These are phyloP conservation scores for Leptographium wingfieldii DNA, from an alignment of 2,329 filamentous ascomycete species.

Conservation along the genomic window DNA sequence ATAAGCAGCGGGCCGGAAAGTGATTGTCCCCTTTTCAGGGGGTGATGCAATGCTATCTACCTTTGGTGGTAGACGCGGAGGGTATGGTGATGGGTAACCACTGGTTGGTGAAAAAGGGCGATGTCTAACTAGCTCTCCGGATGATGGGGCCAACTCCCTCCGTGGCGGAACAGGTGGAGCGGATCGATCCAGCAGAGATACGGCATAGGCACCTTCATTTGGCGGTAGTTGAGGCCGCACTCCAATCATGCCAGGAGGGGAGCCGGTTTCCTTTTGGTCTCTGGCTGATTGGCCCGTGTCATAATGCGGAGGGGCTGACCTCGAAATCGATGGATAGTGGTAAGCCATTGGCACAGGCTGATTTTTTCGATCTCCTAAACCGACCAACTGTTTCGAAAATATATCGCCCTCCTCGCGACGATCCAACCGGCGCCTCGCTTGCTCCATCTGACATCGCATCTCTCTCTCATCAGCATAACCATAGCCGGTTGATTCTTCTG, in stretches of 20 bases:
- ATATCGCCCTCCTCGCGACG: conserved; percentile 16
- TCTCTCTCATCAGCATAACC: neutral
- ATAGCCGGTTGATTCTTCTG: neutral
- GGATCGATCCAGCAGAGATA: neutral
- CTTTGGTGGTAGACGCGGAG: conserved; percentile 17
- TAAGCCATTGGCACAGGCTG: conserved; percentile 22
- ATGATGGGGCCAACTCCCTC: neutral
- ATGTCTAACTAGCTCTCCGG: conserved; percentile 1
- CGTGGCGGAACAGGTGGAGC: conserved; percentile 2
- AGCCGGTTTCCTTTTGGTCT: neutral
- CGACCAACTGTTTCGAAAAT: conserved; percentile 1
- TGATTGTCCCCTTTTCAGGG: conserved; percentile 44
- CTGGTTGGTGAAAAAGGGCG: neutral
- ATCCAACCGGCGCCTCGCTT: conserved; percentile 34
- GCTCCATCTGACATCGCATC: conserved; percentile 40
- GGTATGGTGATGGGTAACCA: neutral
- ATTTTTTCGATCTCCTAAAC: conserved; percentile 14
- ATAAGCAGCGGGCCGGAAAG: conserved; percentile 74
- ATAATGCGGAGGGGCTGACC: conserved; percentile 35
- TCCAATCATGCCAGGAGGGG: neutral
- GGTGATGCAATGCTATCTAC: neutral
- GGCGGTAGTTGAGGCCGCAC: conserved; percentile 22
- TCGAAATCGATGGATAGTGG: conserved; percentile 44
- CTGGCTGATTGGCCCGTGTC: conserved; percentile 24
- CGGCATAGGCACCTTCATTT: conserved; percentile 18